A percentile compares a stretch with the other conserved stretches of the same genome.
These are phyloP conservation scores for Camelina sativa DNA, from an alignment of 345 rosid genomes.

Conservation along the genomic window DNA sequence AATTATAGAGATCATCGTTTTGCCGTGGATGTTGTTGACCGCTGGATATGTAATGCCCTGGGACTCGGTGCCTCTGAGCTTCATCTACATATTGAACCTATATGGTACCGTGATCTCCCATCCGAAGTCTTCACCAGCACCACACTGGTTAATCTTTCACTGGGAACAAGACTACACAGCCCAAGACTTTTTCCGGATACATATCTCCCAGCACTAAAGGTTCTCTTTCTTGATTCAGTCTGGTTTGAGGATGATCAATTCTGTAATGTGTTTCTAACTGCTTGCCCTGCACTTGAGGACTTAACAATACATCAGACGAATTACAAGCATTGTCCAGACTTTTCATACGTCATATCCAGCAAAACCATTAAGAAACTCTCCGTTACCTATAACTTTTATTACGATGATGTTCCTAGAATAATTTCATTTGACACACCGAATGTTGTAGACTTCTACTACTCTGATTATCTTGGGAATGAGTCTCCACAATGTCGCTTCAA, in stretches of 20 bases:
- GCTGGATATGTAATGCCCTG: too few relatives aligned
- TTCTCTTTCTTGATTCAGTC: neutral
- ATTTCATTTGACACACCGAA: neutral
- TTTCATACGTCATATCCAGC: neutral
- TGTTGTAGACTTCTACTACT: neutral
- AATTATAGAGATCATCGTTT: too few relatives aligned
- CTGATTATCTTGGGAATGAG: neutral
- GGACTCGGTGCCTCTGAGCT: too few relatives aligned
- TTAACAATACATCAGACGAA: neutral
- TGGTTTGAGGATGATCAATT: neutral
- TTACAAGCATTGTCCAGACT: neutral
- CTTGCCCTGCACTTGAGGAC: neutral
- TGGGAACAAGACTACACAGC: too few relatives aligned
- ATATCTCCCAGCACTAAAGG: neutral
- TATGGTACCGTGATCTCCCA: neutral
- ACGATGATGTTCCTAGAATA: neutral
- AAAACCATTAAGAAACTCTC: neutral
- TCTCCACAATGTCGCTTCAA: neutral
- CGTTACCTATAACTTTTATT: accelerated
- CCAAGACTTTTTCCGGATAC: neutral
- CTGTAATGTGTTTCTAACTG: neutral
- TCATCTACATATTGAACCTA: too few relatives aligned
- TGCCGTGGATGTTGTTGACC: too few relatives aligned
- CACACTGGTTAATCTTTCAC: neutral
- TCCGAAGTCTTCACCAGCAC: neutral